phyloP scores from a whole-genome alignment of 345 rosid species.

The Linum tenue region DNA sequence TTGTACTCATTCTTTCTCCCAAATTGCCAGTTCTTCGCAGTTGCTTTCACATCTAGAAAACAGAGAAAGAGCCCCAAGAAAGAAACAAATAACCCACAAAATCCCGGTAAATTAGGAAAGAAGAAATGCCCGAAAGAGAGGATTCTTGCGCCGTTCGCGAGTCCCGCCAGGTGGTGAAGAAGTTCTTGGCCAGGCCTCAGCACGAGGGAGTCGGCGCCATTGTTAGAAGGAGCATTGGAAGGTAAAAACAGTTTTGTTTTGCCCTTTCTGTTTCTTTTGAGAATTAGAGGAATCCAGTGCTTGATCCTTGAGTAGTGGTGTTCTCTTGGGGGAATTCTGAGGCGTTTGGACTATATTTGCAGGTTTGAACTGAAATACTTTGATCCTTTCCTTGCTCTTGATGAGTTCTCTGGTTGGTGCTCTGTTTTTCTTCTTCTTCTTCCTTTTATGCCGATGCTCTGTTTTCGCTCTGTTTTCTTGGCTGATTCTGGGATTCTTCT shows the following conservation, averaged over 20 bases:
- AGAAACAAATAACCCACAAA: no score
- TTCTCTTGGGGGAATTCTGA: background rate
- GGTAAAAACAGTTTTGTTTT: conserved; percentile 26
- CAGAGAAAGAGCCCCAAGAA: no score
- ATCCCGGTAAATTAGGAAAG: no score
- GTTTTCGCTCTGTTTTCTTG: background rate
- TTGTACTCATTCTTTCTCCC: no score
- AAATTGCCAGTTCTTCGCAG: no score
- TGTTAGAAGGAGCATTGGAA: conserved; percentile 91
- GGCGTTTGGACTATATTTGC: conserved; percentile 11
- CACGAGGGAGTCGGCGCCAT: conserved; percentile 81
- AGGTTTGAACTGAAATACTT: conserved; percentile 84
- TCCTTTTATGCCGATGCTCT: background rate
- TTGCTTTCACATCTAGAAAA: no score
- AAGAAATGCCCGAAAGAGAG: conserved; percentile 10
- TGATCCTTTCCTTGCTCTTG: conserved; percentile 76
- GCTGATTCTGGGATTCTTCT: background rate
- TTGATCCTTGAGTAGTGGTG: no score
- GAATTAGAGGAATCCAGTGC: background rate
- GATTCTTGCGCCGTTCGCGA: conserved; percentile 16
- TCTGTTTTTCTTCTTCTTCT: conserved; percentile 14
- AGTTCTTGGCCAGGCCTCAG: conserved; percentile 81
- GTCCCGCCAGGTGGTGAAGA: conserved; percentile 51
- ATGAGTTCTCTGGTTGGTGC: conserved; percentile 71
- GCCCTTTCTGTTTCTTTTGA: background rate